Evolutionary conservation across 2,329 filamentous ascomycete genomes (phyloP).

Genomic region (Aureobasidium sp.): DNA sequence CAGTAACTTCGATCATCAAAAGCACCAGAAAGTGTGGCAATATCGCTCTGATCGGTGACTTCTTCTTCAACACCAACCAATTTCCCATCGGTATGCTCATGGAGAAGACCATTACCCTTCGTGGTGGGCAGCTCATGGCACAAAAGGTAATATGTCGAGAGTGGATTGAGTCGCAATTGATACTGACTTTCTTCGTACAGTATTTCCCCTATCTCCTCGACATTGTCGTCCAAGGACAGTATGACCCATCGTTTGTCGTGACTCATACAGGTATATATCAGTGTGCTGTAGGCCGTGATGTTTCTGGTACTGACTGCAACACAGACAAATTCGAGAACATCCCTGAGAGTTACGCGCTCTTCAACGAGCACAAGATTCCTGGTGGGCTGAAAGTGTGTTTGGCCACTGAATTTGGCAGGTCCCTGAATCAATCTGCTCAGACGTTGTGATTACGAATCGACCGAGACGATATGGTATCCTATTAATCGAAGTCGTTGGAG

Average conservation of each 20-base stretch:
- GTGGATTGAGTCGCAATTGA: too few species aligned
- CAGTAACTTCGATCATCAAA: constrained; percentile 5
- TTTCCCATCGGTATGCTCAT: constrained; percentile 12
- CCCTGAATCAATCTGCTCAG: neutral
- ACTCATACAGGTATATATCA: neutral
- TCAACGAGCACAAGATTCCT: constrained; percentile 21
- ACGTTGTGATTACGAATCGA: too few species aligned
- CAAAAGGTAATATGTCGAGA: too few species aligned
- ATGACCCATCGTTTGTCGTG: constrained; percentile 9
- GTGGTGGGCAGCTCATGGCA: constrained; percentile 12
- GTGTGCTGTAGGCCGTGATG: too few species aligned
- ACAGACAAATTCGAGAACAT: constrained; percentile 23
- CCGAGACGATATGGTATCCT: too few species aligned
- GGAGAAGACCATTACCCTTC: constrained; percentile 14
- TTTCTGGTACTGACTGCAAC: neutral
- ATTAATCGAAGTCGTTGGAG: too few species aligned
- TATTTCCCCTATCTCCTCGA: constrained; percentile 25
- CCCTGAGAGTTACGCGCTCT: constrained; percentile 18
- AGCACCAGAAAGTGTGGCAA: constrained; percentile 14
- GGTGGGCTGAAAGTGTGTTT: constrained; percentile 25
- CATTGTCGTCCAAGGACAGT: constrained; percentile 18
- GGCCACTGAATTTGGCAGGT: constrained; percentile 14
- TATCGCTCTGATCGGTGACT: constrained; percentile 13
- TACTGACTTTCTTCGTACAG: too few species aligned
- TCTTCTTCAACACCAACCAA: constrained; percentile 14